Conservation (phyloP, 2,329 filamentous ascomycete genomes). For the Calonectria fujianensis region DNA sequence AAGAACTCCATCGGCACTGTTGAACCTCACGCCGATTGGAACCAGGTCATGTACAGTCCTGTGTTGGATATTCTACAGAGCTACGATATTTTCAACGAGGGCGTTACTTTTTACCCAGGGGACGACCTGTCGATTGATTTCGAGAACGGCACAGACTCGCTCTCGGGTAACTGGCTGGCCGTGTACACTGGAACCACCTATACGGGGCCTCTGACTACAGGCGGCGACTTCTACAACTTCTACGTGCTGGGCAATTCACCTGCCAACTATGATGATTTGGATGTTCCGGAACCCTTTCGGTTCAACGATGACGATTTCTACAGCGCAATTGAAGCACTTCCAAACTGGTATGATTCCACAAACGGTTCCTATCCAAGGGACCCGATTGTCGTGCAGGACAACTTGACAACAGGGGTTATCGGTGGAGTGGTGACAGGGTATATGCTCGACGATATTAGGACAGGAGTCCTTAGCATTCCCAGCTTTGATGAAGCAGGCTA, state of each 20-base stretch:
- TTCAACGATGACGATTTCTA: background rate
- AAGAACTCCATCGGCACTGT: background rate
- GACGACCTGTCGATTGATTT: background rate
- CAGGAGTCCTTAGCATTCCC: background rate
- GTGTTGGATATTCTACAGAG: background rate
- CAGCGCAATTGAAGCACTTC: background rate
- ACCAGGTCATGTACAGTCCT: background rate
- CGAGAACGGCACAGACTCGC: background rate
- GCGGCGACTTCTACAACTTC: slow-evolving; percentile 1
- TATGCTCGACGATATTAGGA: background rate
- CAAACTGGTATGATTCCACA: background rate
- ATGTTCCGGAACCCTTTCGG: background rate
- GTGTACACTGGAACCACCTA: background rate
- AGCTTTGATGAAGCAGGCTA: background rate
- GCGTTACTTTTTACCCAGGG: background rate
- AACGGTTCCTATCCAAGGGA: background rate
- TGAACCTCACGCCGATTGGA: slow-evolving; percentile 19
- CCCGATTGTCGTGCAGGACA: background rate
- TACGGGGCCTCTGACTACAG: background rate
- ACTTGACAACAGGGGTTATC: background rate
- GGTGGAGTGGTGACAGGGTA: background rate
- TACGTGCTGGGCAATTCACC: background rate
- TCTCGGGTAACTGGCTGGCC: background rate
- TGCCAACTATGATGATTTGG: background rate
- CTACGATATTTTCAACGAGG: background rate